Percentiles rank a stretch among this genome's conserved stretches.
Evolutionary conservation across 441 rosid species (phyloP).

Genomic region (Viola pubescens): DNA sequence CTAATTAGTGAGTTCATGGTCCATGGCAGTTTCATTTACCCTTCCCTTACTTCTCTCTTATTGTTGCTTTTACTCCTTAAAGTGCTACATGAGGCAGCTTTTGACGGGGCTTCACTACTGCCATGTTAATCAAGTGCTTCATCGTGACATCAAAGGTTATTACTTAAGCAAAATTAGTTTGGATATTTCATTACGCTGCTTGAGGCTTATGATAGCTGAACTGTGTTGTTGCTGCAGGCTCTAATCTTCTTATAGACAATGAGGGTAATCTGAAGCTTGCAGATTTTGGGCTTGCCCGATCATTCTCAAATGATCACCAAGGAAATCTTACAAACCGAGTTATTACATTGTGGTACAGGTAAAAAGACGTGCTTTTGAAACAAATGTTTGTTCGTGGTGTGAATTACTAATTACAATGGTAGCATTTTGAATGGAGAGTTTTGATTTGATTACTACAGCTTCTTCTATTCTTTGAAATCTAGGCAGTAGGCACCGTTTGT

Average conservation of each 20-base stretch:
- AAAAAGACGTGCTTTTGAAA: conserved; percentile 9
- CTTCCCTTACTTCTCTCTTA: background rate
- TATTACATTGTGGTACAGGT: conserved; percentile 96
- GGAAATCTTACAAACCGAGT: conserved; percentile 86
- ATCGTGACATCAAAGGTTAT: conserved; percentile 87
- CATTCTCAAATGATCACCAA: conserved; percentile 59
- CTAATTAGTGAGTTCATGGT: too few species aligned
- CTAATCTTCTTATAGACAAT: conserved; percentile 91
- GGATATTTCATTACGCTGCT: too few species aligned
- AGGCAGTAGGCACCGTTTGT: background rate
- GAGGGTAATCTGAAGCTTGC: conserved; percentile 94
- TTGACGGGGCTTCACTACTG: conserved; percentile 93
- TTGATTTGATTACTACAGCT: background rate
- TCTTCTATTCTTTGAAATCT: background rate
- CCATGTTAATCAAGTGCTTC: conserved; percentile 90
- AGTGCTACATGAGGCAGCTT: conserved; percentile 96
- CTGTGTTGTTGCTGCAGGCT: conserved; percentile 40
- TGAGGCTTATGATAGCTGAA: conserved; percentile 4
- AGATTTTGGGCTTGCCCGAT: conserved; percentile 95
- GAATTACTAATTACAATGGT: too few species aligned
- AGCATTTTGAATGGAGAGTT: background rate
- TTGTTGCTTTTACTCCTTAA: conserved; percentile 11
- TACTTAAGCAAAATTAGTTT: background rate
- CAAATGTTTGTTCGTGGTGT: too few species aligned
- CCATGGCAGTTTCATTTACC: too few species aligned